Evolutionary conservation across 2,329 filamentous ascomycete species (phyloP), one percentile per base, ranked within the genome.

Genomic region (Pyricularia grisea): DNA sequence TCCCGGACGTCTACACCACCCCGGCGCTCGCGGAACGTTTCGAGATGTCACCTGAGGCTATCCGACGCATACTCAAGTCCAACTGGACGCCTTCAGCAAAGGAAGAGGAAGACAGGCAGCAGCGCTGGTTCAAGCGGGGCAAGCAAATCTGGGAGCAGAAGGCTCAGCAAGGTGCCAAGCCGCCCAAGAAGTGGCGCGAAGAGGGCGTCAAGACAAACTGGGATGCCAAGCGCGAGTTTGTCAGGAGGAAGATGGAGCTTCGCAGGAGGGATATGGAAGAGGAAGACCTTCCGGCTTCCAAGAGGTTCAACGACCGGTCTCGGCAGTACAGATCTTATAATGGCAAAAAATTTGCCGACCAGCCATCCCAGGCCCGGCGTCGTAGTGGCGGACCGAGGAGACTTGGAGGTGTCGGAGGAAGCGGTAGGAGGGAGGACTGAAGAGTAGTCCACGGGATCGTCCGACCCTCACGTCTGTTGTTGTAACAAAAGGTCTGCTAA

Each of bases 1-100:
- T 93, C 71, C 93, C 94, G 0, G 85, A 90, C 2, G 84, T 85
- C 69, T 97, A 93, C 80, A 91, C 90, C 4, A 96, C 91, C 0
- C 79, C 84, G 20, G 84, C 88, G 42, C 87, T 98, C 17, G 88
- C 94, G 0, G 76, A 88, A 1, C 88, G 93, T 73, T 99, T 98
- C 79, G 84, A 93, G 77, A 84, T 97, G n/a, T 93, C 93, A 0
- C 84, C 92, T 2, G 95, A 99, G 77, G 92, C 89, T 0, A 92
- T 98, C 70, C 88, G 94, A 12, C 87, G 95, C 50, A 97, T 99
- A 68, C 81, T 99, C 71, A 92, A 87, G 81, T 88, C 87, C 77
- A 93, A 92, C 70, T 95, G 92, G 90, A 79, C 80, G 74, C 89
- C 92, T 3, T 82, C 76, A 9, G 75, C 83, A 31, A 82, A 84